Evolutionary conservation across 495 filamentous ascomycete species (phyloP), one percentile per base, ranked within the genome.

Genomic region (Penicillium taxi): DNA sequence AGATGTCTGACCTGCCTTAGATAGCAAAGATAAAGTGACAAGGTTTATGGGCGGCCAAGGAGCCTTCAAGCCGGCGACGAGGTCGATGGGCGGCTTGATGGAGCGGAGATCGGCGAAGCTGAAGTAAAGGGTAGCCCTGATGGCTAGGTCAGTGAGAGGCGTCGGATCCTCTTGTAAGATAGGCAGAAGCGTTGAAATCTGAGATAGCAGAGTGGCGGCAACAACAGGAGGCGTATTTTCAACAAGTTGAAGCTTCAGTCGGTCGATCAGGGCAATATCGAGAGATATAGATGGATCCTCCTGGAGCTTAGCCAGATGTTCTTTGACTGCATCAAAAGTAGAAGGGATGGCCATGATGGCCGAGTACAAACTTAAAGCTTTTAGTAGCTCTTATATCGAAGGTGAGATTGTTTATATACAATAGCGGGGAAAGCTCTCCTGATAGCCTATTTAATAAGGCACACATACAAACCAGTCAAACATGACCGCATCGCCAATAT

Each of bases 21-120:
- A 69, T 30, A 95, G 59, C 35, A 94, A 56, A 2, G 73, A 66
- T 18, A 94, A 69, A 36, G 75, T 81, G 13, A 90, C 70, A 8
- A 80, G 48, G 48, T 90, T 87, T 48, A 83, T 75, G 0, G 80
- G 72, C 11, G 72, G 65, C 2, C 76, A 73, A 1, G 78, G 72
- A 3, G 78, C 75, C 26, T 64, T 61, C 30, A 87, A 70, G 6
- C 70, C 71, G 16, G 67, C 66, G 32, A 61, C 39, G 31, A 75
- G 65, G 32, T 73, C 50, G 17, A 72, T 55, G 2, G 69, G 55
- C 24, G 71, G 71, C 3, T 69, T 37, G 24, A 74, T 42, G 5
- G 64, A 48, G 17, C 61, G 62, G 20, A 74, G 54, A 17, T 67
- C 59, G 9, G 56, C 43, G 45, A 73, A 75, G 24, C 47, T 64